Evolutionary conservation across 2,329 filamentous ascomycete species (phyloP).

Genomic region (Penicillium italicum): DNA sequence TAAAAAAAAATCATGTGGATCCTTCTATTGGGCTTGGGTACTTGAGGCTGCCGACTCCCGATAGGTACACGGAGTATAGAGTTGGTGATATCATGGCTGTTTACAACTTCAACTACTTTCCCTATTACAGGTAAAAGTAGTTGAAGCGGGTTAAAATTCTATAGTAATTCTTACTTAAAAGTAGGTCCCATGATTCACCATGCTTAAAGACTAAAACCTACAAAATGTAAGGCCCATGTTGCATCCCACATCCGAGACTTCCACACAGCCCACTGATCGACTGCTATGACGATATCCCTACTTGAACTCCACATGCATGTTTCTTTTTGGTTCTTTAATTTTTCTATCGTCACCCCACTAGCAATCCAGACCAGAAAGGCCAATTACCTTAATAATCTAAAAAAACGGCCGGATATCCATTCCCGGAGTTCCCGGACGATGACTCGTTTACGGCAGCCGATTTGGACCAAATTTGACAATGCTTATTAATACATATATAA

Average conservation of each 20-base stretch:
- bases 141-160: not conserved
- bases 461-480: no score
- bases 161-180: not conserved
- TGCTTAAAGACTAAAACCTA: not conserved
- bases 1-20: constrained; percentile 1
- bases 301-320: not conserved
- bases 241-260: constrained; percentile 15
- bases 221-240: constrained; percentile 11
- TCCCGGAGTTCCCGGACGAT: not conserved
- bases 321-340: not conserved
- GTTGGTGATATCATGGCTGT: constrained; percentile 13
- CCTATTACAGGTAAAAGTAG: not conserved
- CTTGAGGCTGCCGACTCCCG: not conserved
- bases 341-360: not conserved
- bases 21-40: not conserved
- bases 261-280: constrained; percentile 5
- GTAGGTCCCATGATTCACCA: constrained; percentile 1
- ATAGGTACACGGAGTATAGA: not conserved
- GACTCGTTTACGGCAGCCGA: constrained; percentile 15
- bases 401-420: not conserved
- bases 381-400: not conserved
- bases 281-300: constrained; percentile 13
- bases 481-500: no score
- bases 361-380: not conserved
- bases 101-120: not conserved